A percentile compares a stretch with the other conserved stretches of the same genome.
Conservation (phyloP, 352 stramenopile genomes). For the Globisporangium abappressorium region DNA sequence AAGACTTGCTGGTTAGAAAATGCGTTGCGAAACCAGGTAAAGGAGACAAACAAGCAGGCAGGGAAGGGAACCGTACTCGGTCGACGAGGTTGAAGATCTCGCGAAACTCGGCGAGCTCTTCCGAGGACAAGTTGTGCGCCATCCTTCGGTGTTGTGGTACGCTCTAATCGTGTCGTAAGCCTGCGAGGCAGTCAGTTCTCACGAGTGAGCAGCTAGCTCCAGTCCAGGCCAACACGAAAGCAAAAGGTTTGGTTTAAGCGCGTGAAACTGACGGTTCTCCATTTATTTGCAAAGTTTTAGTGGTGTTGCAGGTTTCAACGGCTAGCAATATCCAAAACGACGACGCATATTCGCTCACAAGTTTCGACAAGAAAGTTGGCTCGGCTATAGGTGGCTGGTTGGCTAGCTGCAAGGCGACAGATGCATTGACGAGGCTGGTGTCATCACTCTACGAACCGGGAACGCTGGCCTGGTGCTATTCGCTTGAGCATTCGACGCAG, state of each 20-base stretch:
- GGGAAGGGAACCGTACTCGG: slow-evolving; percentile 36
- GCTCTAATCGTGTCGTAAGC: background rate
- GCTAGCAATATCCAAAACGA: background rate
- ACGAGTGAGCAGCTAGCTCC: background rate
- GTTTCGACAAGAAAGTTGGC: background rate
- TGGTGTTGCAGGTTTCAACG: background rate
- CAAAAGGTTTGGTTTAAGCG: background rate
- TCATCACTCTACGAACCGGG: slow-evolving; percentile 1
- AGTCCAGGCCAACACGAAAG: background rate
- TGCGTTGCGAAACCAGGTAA: background rate
- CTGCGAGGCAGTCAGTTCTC: background rate
- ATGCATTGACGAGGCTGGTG: background rate
- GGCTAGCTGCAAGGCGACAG: slow-evolving; percentile 11
- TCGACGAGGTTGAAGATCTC: slow-evolving; percentile 96
- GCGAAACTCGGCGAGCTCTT: slow-evolving; percentile 90
- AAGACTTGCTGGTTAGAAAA: background rate
- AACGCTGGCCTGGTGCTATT: background rate
- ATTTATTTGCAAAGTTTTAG: background rate
- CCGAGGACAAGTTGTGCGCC: slow-evolving; percentile 56
- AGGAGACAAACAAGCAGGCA: background rate
- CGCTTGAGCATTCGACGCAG: background rate
- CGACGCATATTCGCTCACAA: background rate
- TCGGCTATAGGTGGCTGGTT: background rate
- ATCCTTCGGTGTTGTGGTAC: slow-evolving; percentile 24
- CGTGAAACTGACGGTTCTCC: background rate